phyloP scores from a whole-genome alignment of 768 basidiomycete species.

The Tricholoma matsutake region DNA sequence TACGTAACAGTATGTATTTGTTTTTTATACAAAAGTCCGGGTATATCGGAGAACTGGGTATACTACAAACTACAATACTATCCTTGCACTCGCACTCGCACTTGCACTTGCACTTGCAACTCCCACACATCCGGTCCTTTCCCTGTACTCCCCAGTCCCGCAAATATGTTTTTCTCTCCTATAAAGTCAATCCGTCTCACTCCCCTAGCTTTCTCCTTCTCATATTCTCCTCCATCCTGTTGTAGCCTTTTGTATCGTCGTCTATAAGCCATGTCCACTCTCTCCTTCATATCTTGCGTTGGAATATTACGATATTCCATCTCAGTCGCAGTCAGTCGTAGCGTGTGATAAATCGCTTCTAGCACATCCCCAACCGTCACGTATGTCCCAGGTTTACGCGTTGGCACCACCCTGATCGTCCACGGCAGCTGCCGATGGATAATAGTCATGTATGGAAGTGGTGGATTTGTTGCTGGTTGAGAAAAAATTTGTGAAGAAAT shows the following conservation, averaged over 20 bases:
- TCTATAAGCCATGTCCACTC: conserved; percentile 42
- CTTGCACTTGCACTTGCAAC: too few species aligned
- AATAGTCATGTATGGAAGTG: conserved; percentile 29
- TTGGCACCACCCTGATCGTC: conserved; percentile 31
- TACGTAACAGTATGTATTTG: too few species aligned
- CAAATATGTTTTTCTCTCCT: conserved; percentile 35
- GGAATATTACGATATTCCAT: conserved; percentile 39
- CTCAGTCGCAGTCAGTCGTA: conserved; percentile 38
- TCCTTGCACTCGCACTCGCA: too few species aligned
- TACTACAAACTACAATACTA: too few species aligned
- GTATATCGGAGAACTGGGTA: conserved; percentile 16
- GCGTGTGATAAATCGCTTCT: conserved; percentile 37
- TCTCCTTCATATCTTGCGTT: conserved; percentile 24
- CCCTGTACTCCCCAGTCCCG: conserved; percentile 35
- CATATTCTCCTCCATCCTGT: conserved; percentile 24
- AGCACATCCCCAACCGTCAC: conserved; percentile 48
- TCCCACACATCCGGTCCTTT: conserved; percentile 37
- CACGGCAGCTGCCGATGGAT: conserved; percentile 29
- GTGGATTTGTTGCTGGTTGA: conserved; percentile 35
- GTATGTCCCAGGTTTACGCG: conserved; percentile 15
- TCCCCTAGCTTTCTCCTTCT: conserved; percentile 43
- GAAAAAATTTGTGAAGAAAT: conserved; percentile 23
- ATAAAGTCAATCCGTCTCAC: conserved; percentile 57
- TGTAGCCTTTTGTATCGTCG: conserved; percentile 34
- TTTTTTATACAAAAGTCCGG: too few species aligned